Base-by-base conservation (phyloP, 768 basidiomycete genomes). In the Naganishia randhawae region DNA sequence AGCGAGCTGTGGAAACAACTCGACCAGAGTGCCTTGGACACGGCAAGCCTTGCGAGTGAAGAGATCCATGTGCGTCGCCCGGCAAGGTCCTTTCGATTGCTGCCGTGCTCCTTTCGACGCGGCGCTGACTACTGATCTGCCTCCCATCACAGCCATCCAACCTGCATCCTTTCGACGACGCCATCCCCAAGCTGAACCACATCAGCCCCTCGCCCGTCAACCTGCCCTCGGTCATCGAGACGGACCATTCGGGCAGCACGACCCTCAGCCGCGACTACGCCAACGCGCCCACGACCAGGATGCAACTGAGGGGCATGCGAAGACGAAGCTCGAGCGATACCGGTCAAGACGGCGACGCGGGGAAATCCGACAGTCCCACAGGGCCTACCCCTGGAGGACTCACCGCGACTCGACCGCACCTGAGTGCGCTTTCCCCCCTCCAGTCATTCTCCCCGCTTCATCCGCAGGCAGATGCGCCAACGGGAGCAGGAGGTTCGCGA, bases 391-490 rank as follows among this genome's bases (percentile, higher is more conserved):
- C 14, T 9, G 35, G 37, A 29, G 57, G 57, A 42, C 17, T 61
- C 3, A 61, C 57, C 2, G 57, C 37, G 1, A 33, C 73, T n/a
- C 70, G 68, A 16, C 73, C 62, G 22, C 70, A 71, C 35, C 68
- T 75, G 13, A 73, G 62, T 32, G 78, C 77, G 6, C 66, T 80
- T 14, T 77, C 76, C 1, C 76, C 78, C 5, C 67, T 80, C 2
- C 76, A 80, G 54, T 68, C 73, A 9, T 71, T 80, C 66, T 78
- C 78, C 19, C 77, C 78, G 0, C 71, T 80, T 14, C 73, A 71
- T 33, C 66, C 72, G 1, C 22, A 66, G 29, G 39, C 57, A 52
- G 22, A 42, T 31, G 52, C 22, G 6, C 50, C 50, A 19, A 17
- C 10, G 1, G 35, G 42, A 17, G 42, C 11, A 22, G 45, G 45